Evolutionary conservation across 306 rosid species (phyloP).

Genomic region (Cucumis melo): DNA sequence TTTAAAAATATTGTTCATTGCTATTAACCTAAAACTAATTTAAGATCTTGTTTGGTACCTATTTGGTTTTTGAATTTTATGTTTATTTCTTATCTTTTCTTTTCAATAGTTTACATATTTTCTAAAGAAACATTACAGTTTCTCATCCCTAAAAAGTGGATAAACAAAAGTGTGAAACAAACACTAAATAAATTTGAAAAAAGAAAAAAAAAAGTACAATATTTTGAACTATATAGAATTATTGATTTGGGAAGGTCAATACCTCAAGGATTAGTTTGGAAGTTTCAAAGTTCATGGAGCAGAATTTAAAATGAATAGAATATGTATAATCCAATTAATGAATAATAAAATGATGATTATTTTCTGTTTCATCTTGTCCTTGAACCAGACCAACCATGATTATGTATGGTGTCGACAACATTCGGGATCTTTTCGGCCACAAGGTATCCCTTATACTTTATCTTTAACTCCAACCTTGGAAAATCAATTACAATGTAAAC

Average conservation of each 20-base stretch:
- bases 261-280: neutral
- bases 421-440: conserved; percentile 87
- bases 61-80: neutral
- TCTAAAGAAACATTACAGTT: too few relatives aligned
- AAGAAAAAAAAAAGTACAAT: too few relatives aligned
- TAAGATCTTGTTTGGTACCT: neutral
- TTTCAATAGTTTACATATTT: too few relatives aligned
- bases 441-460: conserved; percentile 31
- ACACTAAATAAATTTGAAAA: too few relatives aligned
- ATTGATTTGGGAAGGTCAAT: neutral
- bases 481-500: neutral
- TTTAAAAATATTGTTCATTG: too few relatives aligned
- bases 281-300: neutral
- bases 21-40: too few relatives aligned
- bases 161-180: too few relatives aligned
- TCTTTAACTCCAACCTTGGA: neutral
- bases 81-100: neutral
- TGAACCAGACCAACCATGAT: conserved; percentile 90
- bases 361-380: neutral
- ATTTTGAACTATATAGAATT: neutral
- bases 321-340: neutral
- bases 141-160: neutral
- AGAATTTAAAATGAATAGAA: neutral
- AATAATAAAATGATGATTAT: neutral
- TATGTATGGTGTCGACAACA: conserved; percentile 70